These are phyloP conservation scores for Curvularia sp. DNA, from an alignment of 2,329 filamentous ascomycete genomes.

Conservation along the genomic window DNA sequence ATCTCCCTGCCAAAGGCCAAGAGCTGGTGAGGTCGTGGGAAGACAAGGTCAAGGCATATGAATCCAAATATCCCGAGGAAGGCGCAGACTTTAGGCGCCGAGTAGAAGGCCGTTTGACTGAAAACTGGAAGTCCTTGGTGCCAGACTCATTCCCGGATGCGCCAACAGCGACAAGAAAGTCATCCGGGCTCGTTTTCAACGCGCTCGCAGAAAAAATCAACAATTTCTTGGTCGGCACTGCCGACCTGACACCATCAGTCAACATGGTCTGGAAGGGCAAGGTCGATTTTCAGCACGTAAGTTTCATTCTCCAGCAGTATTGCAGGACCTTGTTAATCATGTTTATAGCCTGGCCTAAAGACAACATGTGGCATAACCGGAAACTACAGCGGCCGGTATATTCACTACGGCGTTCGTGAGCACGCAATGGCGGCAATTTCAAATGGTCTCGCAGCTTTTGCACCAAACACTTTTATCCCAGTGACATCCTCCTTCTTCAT, in stretches of 20 bases:
- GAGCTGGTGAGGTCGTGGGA: conserved; percentile 60
- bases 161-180: conserved; percentile 61
- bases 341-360: conserved; percentile 39
- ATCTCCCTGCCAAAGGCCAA: conserved; percentile 54
- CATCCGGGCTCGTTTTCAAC: conserved; percentile 28
- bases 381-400: conserved; percentile 62
- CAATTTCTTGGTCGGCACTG: conserved; percentile 77
- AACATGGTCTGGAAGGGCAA: conserved; percentile 60
- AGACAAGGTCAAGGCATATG: conserved; percentile 54
- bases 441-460: conserved; percentile 64
- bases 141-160: conserved; percentile 58
- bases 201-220: conserved; percentile 11
- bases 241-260: conserved; percentile 62
- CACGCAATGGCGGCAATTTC: conserved; percentile 49
- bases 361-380: conserved; percentile 60
- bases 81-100: conserved; percentile 58
- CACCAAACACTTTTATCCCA: conserved; percentile 59
- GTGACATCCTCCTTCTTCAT: conserved; percentile 67
- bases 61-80: conserved; percentile 57
- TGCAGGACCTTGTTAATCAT: background rate
- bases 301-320: background rate
- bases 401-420: conserved; percentile 50
- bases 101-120: conserved; percentile 57
- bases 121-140: conserved; percentile 59
- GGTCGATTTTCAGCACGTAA: conserved; percentile 51